Conservation (phyloP, 495 filamentous ascomycete genomes). For the Aspergillus panamensis region DNA sequence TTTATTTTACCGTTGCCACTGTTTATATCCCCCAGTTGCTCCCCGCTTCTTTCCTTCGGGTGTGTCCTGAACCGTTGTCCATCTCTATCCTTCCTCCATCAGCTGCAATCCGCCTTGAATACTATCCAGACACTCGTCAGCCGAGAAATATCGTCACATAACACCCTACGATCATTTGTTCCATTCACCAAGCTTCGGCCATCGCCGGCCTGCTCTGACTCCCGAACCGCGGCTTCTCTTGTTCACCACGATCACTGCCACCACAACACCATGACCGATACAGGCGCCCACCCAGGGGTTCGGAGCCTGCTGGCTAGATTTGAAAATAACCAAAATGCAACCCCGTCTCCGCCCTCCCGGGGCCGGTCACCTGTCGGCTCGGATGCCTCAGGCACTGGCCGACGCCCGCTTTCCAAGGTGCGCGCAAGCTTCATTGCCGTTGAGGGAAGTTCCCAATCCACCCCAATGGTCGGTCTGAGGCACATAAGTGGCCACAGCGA, state of each 20-base stretch:
- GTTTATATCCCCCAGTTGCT: conserved; percentile 10
- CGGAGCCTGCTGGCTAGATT: conserved; percentile 84
- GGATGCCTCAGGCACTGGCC: conserved; percentile 42
- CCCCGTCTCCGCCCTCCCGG: conserved; percentile 62
- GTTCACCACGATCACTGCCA: neutral
- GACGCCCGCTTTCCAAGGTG: conserved; percentile 67
- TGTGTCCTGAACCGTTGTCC: conserved; percentile 4
- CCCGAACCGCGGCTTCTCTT: conserved; percentile 5
- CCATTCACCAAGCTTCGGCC: conserved; percentile 8
- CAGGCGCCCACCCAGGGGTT: conserved; percentile 52
- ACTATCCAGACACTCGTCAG: neutral
- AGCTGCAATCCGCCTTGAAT: neutral
- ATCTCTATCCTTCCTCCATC: neutral
- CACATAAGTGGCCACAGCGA: conserved; percentile 38
- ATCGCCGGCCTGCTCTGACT: neutral
- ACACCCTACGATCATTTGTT: neutral
- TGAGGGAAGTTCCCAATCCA: conserved; percentile 46
- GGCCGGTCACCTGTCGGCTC: conserved; percentile 65
- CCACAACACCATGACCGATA: conserved; percentile 44
- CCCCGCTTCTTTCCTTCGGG: conserved; percentile 9
- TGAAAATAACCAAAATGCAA: conserved; percentile 60
- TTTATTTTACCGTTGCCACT: conserved; percentile 14
- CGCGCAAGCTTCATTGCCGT: conserved; percentile 82
- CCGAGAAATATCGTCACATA: neutral
- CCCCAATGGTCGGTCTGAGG: conserved; percentile 33